Conservation (phyloP, 768 basidiomycete species). For the Lentinula aciculospora region DNA sequence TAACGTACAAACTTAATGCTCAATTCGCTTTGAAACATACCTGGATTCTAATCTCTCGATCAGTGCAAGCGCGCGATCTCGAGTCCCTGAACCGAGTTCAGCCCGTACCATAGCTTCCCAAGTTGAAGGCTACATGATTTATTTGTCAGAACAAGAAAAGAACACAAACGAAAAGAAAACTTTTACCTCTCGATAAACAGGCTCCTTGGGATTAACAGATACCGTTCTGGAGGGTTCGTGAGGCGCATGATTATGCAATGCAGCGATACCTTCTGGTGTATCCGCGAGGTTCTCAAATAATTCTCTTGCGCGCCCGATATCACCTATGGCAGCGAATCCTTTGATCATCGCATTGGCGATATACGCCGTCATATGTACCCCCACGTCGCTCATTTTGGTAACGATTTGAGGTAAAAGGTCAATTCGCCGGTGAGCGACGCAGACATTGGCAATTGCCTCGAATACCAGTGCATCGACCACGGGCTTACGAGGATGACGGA, state of each 20-base stretch:
- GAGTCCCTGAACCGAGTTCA: constrained; percentile 76
- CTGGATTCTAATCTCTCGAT: constrained; percentile 69
- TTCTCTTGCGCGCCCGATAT: constrained; percentile 64
- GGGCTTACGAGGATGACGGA: constrained; percentile 42
- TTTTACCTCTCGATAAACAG: constrained; percentile 78
- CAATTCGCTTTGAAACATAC: constrained; percentile 30
- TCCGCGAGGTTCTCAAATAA: constrained; percentile 82
- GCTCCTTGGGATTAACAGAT: constrained; percentile 37
- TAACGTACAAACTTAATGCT: neutral
- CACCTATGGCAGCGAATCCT: constrained; percentile 60
- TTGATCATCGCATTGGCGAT: constrained; percentile 85
- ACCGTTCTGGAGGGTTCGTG: constrained; percentile 41
- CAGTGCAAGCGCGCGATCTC: constrained; percentile 61
- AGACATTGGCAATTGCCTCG: constrained; percentile 85
- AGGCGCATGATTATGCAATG: constrained; percentile 80
- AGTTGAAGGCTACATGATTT: constrained; percentile 65
- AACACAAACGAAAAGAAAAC: neutral
- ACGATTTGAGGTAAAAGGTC: constrained; percentile 74
- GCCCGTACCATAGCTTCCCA: constrained; percentile 96
- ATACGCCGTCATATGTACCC: constrained; percentile 91
- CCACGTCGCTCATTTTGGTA: constrained; percentile 49
- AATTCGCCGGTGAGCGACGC: constrained; percentile 71
- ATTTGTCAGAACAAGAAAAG: constrained; percentile 3
- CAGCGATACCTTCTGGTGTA: constrained; percentile 79
- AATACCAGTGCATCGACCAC: constrained; percentile 81